These are phyloP conservation scores for Boletus smithii DNA, from an alignment of 1,284 basidiomycete genomes.

Conservation along the genomic window DNA sequence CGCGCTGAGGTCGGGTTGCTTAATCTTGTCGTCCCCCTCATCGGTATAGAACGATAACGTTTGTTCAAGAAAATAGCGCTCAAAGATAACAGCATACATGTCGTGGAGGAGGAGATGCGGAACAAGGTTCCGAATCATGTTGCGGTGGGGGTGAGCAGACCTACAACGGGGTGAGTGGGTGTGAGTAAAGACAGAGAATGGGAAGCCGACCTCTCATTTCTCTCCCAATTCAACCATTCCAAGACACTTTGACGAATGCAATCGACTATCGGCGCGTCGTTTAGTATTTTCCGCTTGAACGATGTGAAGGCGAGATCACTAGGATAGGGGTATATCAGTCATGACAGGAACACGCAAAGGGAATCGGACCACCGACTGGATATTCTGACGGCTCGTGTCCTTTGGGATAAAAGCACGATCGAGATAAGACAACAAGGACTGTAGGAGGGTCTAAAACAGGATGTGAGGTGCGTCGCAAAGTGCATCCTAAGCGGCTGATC, in stretches of 20 bases:
- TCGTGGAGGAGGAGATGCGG: constrained; percentile 52
- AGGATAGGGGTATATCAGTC: constrained; percentile 1
- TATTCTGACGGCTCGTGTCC: constrained; percentile 33
- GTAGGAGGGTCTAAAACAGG: constrained; percentile 44
- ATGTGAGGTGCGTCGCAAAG: background rate
- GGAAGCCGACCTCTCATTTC: constrained; percentile 48
- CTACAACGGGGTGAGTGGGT: too few species aligned
- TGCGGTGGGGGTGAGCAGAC: constrained; percentile 33
- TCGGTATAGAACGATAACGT: constrained; percentile 51
- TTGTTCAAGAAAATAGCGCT: constrained; percentile 48
- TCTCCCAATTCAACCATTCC: constrained; percentile 57
- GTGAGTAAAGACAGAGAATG: too few species aligned
- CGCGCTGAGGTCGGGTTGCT: constrained; percentile 43
- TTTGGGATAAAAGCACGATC: constrained; percentile 55
- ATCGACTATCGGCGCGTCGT: constrained; percentile 42
- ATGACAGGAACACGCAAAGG: background rate
- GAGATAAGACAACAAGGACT: constrained; percentile 59
- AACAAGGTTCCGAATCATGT: constrained; percentile 47
- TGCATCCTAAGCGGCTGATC: background rate
- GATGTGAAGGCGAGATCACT: constrained; percentile 53
- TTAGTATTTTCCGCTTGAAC: constrained; percentile 53
- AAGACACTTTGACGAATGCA: constrained; percentile 49
- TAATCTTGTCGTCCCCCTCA: constrained; percentile 45
- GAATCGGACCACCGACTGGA: constrained; percentile 38
- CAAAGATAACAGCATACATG: constrained; percentile 53